phyloP scores from a whole-genome alignment of 2,329 filamentous ascomycete species.

The Clarireedia monteithiana region DNA sequence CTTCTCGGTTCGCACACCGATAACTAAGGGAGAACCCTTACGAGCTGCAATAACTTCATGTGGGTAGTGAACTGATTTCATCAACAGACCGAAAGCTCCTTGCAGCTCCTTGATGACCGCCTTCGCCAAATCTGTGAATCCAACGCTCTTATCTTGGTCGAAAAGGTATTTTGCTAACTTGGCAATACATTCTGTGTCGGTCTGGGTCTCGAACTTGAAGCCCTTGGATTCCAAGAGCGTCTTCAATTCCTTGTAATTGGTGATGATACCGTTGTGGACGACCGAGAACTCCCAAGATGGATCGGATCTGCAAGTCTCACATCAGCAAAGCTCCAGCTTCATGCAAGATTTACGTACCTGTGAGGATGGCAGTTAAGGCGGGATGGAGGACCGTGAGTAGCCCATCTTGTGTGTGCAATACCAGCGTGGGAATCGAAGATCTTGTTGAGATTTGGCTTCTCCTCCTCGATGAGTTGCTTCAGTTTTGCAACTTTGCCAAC shows the following conservation, averaged over 20 bases:
- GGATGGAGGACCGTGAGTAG: conserved; percentile 91
- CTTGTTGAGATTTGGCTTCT: conserved; percentile 79
- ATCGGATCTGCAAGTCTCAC: conserved; percentile 60
- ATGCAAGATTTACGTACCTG: conserved; percentile 51
- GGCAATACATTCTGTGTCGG: conserved; percentile 97
- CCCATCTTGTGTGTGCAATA: conserved; percentile 98
- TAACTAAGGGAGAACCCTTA: conserved; percentile 95
- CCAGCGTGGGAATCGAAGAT: conserved; percentile 96
- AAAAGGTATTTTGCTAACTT: conserved; percentile 98
- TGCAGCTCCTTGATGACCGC: conserved; percentile 97
- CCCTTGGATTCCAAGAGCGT: conserved; percentile 87
- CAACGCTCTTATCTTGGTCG: conserved; percentile 86
- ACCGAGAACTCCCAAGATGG: conserved; percentile 92
- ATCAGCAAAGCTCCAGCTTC: conserved; percentile 12
- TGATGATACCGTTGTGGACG: conserved; percentile 99
- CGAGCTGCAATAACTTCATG: conserved; percentile 96
- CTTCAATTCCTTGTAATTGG: conserved; percentile 99
- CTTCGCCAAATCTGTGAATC: conserved; percentile 95
- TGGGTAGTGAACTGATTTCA: conserved; percentile 98
- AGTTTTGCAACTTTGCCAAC: conserved; percentile 98
- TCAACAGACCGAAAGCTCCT: conserved; percentile 91
- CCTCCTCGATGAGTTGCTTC: conserved; percentile 81
- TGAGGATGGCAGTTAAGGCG: conserved; percentile 97
- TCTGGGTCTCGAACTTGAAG: conserved; percentile 98
- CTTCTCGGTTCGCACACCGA: conserved; percentile 92